Percentiles rank a stretch among this genome's conserved stretches.
phyloP scores from a whole-genome alignment of 1,284 basidiomycete species.

The Vanrija sp. region DNA sequence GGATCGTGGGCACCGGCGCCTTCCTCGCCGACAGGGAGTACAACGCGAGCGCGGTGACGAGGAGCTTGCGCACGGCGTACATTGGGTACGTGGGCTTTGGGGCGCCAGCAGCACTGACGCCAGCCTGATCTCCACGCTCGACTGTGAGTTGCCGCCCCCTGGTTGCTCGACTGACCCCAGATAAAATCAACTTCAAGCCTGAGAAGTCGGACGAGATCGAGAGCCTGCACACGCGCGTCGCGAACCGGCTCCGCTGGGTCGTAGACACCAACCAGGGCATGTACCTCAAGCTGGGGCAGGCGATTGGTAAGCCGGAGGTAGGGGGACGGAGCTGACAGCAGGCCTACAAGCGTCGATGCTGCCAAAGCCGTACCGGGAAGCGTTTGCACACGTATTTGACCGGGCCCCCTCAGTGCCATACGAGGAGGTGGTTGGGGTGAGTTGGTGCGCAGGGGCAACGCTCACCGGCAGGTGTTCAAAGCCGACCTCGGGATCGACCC shows the following conservation, averaged over 20 bases:
- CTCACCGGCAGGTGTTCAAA: conserved; percentile 57
- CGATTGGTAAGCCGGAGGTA: conserved; percentile 24
- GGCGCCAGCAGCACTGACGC: conserved; percentile 36
- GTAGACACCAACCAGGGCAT: conserved; percentile 76
- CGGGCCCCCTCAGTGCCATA: conserved; percentile 78
- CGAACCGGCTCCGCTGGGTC: conserved; percentile 67
- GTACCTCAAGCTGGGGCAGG: conserved; percentile 80
- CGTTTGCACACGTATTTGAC: conserved; percentile 77
- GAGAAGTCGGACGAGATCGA: conserved; percentile 65
- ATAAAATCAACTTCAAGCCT: conserved; percentile 76
- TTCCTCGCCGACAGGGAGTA: conserved; percentile 59
- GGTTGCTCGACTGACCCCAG: conserved; percentile 16
- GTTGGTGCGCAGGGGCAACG: no score
- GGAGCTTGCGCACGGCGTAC: conserved; percentile 65
- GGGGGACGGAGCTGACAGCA: conserved; percentile 30
- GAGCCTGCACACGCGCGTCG: conserved; percentile 73
- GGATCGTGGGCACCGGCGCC: conserved; percentile 49
- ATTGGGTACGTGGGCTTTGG: conserved; percentile 51
- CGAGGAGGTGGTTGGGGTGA: conserved; percentile 53
- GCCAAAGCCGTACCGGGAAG: conserved; percentile 72
- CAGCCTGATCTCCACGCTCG: conserved; percentile 44
- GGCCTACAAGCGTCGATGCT: conserved; percentile 78
- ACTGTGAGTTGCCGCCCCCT: conserved; percentile 34
- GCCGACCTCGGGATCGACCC: conserved; percentile 66
- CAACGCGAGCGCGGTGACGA: conserved; percentile 63